Conservation (phyloP, 1,284 basidiomycete species). For the Stygiomarasmius scandens region DNA sequence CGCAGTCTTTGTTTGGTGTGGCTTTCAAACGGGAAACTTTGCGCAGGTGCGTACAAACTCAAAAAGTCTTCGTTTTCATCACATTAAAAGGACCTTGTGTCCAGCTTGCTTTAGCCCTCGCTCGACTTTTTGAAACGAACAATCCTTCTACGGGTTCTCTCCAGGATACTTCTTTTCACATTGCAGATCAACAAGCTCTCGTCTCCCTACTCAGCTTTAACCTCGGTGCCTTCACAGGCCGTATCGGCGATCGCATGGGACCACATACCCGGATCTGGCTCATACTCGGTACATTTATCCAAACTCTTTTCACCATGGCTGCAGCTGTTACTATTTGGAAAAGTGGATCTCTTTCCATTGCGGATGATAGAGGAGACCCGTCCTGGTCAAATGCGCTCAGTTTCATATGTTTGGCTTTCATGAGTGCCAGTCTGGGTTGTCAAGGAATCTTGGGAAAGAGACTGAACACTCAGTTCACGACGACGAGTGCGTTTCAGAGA, state of each 20-base stretch:
- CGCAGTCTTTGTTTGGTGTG: conserved; percentile 28
- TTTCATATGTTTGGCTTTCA: conserved; percentile 60
- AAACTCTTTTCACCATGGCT: conserved; percentile 61
- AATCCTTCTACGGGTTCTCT: conserved; percentile 29
- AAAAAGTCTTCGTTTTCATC: neutral
- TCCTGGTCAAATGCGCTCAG: conserved; percentile 58
- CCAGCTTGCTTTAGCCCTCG: conserved; percentile 4
- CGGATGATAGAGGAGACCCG: conserved; percentile 46
- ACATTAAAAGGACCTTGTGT: neutral
- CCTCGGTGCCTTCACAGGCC: conserved; percentile 60
- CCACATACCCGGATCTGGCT: conserved; percentile 62
- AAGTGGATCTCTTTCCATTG: conserved; percentile 47
- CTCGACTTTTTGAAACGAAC: conserved; percentile 50
- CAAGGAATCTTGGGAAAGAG: conserved; percentile 73
- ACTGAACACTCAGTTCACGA: conserved; percentile 62
- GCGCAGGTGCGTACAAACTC: conserved; percentile 19
- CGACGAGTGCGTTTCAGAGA: conserved; percentile 56
- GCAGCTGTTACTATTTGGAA: conserved; percentile 55
- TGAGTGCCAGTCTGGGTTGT: conserved; percentile 61
- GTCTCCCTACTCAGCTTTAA: conserved; percentile 64
- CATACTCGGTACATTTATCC: conserved; percentile 56
- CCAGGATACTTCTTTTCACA: conserved; percentile 53
- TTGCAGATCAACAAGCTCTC: conserved; percentile 67
- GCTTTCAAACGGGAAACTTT: conserved; percentile 30
- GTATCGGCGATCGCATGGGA: conserved; percentile 59